phyloP scores from a whole-genome alignment of 2,329 filamentous ascomycete genomes.

The Trichothecium roseum region DNA sequence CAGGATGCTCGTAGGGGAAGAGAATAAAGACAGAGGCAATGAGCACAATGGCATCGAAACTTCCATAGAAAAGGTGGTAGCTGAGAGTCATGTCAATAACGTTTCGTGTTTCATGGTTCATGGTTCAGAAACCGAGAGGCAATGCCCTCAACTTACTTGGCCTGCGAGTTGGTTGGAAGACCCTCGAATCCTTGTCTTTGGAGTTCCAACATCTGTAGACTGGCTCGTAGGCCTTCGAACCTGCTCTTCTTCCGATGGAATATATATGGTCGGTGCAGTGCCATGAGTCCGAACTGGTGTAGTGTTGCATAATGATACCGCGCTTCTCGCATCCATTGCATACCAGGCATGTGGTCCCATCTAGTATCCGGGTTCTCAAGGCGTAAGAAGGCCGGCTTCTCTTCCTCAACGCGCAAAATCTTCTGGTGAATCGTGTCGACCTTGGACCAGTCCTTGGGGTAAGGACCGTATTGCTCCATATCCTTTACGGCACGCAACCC shows the following conservation, averaged over 20 bases:
- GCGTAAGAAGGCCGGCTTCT: constrained; percentile 42
- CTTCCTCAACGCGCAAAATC: constrained; percentile 35
- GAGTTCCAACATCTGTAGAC: constrained; percentile 42
- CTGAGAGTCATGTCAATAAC: constrained; percentile 10
- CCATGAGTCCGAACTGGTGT: constrained; percentile 44
- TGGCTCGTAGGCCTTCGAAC: constrained; percentile 44
- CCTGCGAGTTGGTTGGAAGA: constrained; percentile 38
- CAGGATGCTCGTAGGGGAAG: constrained; percentile 44
- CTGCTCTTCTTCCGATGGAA: constrained; percentile 45
- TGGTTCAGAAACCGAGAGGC: neutral
- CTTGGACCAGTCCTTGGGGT: constrained; percentile 40
- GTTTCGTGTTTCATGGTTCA: neutral
- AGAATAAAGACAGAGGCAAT: constrained; percentile 51
- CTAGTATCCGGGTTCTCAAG: constrained; percentile 44
- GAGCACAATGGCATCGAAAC: constrained; percentile 53
- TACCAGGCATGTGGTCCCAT: constrained; percentile 43
- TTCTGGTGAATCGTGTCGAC: constrained; percentile 43
- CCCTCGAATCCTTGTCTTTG: constrained; percentile 40
- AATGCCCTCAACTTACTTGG: constrained; percentile 18
- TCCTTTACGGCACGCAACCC: constrained; percentile 42
- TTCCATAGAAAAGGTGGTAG: constrained; percentile 50
- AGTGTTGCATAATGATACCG: constrained; percentile 37
- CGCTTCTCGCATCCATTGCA: constrained; percentile 38
- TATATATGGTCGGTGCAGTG: constrained; percentile 51
- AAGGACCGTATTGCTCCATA: constrained; percentile 45